Evolutionary conservation across 2,329 filamentous ascomycete genomes (phyloP).

Genomic region (Chalara sp.): DNA sequence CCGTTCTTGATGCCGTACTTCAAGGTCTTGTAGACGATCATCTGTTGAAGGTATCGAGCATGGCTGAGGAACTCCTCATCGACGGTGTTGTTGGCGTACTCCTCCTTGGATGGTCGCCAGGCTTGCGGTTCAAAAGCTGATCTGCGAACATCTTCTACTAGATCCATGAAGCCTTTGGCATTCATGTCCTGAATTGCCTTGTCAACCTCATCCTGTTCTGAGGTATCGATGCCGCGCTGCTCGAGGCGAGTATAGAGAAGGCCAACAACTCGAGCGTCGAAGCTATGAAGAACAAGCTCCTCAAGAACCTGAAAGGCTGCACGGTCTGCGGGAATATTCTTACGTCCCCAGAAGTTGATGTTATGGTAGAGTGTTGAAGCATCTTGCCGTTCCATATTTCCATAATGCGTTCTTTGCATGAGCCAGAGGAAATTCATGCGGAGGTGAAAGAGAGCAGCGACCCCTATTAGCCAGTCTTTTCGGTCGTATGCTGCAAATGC

Average conservation of each 20-base stretch:
- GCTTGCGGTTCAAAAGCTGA: conserved; percentile 4
- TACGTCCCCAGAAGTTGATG: conserved; percentile 1
- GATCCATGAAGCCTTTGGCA: conserved; percentile 3
- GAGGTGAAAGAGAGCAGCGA: conserved; percentile 5
- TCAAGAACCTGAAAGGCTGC: conserved; percentile 3
- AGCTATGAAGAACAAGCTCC: conserved; percentile 1
- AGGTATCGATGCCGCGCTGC: conserved; percentile 1
- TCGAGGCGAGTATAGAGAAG: conserved; percentile 6
- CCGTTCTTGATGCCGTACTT: conserved; percentile 7
- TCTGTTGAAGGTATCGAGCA: conserved; percentile 7
- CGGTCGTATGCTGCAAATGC: conserved; percentile 2
- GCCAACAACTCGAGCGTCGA: not conserved
- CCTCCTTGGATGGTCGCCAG: conserved; percentile 6
- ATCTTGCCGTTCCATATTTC: conserved; percentile 2
- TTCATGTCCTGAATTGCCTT: conserved; percentile 1
- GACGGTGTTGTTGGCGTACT: conserved; percentile 1
- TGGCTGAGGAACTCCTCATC: conserved; percentile 3
- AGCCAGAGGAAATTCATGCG: not conserved
- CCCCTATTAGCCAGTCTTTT: conserved; percentile 7
- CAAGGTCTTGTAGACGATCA: conserved; percentile 6
- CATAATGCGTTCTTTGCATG: conserved; percentile 1
- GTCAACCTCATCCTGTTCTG: conserved; percentile 3
- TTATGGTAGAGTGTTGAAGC: not conserved
- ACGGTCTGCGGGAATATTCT: conserved; percentile 4
- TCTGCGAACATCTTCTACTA: conserved; percentile 5